Evolutionary conservation across 177 flowering plant species (phyloP), one percentile per base, ranked within the genome.

Genomic region (Tripterygium wilfordii): DNA sequence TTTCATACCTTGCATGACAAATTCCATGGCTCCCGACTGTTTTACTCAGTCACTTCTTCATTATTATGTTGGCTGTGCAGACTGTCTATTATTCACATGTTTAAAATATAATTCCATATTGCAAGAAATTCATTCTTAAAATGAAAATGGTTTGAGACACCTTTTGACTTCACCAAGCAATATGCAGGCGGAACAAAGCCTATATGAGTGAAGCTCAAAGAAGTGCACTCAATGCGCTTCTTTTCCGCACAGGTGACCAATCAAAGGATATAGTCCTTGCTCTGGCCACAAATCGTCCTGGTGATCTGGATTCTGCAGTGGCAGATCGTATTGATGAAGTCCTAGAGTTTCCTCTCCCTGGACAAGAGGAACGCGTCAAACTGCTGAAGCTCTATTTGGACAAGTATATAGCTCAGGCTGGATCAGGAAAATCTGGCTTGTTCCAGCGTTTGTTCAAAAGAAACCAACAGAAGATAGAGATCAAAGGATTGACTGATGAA

Each of bases 161-260:
- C n/a, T n/a, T n/a, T n/a, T n/a, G n/a, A n/a, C n/a, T n/a, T n/a
- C n/a, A n/a, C n/a, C n/a, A n/a, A n/a, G n/a, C n/a, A n/a, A n/a
- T 49, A 49, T 69, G 51, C 76, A 92, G 99, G 82, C 83, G 97
- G 42, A 92, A 92, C 77, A 92, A 87, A 63, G 89, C 83, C 24
- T 78, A 92, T 46, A 89, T 92, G 99, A 92, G 99, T 62, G 99
- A 92, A 78, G 94, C 99, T 46, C 99, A 92, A 49, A 71, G 99
- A 48, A 92, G 99, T 60, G 99, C 99, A 20, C 86, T 92, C 15
- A 92, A 92, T 66, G 99, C 99, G 3, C 84, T 92, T 10, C 83
- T 92, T 31, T 86, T 85, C 65, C 91, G 96, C 18, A 89, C 99
- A 0, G 99, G 99, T 33, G 99, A 92, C 67, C 99, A 92, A 68